Evolutionary conservation across 164 flowering plant genomes (phyloP).

Genomic region (Vitis amurensis): DNA sequence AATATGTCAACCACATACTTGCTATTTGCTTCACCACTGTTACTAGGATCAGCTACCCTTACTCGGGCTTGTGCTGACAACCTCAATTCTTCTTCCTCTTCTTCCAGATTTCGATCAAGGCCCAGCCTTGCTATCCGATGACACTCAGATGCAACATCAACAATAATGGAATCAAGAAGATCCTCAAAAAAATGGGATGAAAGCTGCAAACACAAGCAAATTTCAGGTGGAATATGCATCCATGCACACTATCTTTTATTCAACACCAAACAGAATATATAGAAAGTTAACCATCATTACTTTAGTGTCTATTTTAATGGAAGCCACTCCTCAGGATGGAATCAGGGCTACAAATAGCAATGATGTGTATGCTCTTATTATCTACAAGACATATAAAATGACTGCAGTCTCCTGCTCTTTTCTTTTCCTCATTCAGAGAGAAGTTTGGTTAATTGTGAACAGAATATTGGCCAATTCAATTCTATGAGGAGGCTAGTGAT

Average conservation of each 20-base stretch:
- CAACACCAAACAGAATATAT: background rate
- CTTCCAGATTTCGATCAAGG: slow-evolving; percentile 78
- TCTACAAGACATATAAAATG: too few relatives aligned
- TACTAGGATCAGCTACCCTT: slow-evolving; percentile 78
- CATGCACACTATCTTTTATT: background rate
- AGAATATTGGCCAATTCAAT: too few relatives aligned
- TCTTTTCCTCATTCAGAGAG: too few relatives aligned
- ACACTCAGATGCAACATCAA: slow-evolving; percentile 95
- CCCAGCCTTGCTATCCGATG: slow-evolving; percentile 91
- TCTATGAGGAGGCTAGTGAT: too few relatives aligned
- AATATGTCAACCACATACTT: slow-evolving; percentile 91
- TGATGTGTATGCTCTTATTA: too few relatives aligned
- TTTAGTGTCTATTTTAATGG: too few relatives aligned
- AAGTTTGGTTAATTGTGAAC: too few relatives aligned
- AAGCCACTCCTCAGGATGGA: too few relatives aligned
- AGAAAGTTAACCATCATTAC: background rate
- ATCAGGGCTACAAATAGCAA: too few relatives aligned
- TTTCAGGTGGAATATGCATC: background rate
- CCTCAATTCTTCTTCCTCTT: slow-evolving; percentile 86
- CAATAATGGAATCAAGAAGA: slow-evolving; percentile 78
- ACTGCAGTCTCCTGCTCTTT: too few relatives aligned
- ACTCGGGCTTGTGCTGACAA: slow-evolving; percentile 82
- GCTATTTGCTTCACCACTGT: slow-evolving; percentile 64
- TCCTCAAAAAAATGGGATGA: slow-evolving; percentile 63
- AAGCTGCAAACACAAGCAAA: slow-evolving; percentile 48